A percentile compares a stretch with the other conserved stretches of the same genome.
Evolutionary conservation across 1,284 basidiomycete species (phyloP).

Genomic region (Inonotus obliquus): DNA sequence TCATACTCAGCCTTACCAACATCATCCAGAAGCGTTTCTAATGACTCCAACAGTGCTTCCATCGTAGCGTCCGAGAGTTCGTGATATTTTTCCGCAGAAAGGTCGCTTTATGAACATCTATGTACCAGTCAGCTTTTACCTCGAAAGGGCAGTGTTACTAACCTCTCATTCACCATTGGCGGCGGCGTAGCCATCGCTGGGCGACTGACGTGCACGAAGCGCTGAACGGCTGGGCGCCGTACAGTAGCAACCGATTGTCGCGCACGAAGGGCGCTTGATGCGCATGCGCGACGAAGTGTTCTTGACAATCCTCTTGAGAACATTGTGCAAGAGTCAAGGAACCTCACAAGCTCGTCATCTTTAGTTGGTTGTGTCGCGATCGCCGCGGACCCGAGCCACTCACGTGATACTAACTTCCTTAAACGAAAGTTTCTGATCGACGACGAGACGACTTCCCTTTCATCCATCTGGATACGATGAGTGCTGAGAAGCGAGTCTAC

Average conservation of each 20-base stretch:
- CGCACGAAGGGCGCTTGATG: background rate
- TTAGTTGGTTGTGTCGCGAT: too few species aligned
- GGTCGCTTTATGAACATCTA: constrained; percentile 23
- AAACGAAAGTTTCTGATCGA: background rate
- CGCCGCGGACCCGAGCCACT: background rate
- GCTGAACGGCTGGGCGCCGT: background rate
- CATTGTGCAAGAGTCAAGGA: background rate
- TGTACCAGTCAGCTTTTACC: constrained; percentile 12
- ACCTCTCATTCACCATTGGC: constrained; percentile 23
- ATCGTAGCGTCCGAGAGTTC: constrained; percentile 76
- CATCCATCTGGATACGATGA: too few species aligned
- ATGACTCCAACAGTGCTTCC: constrained; percentile 72
- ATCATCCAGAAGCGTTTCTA: constrained; percentile 77
- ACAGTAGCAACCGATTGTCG: background rate
- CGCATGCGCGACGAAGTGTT: constrained; percentile 4
- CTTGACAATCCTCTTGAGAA: background rate
- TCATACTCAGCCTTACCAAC: constrained; percentile 61
- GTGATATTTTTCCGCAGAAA: constrained; percentile 74
- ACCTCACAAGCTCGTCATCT: background rate
- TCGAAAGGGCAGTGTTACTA: constrained; percentile 8
- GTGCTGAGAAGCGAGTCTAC: too few species aligned
- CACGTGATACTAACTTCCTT: background rate
- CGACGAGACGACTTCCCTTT: background rate
- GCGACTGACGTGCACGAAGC: constrained; percentile 7
- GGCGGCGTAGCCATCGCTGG: constrained; percentile 28